Evolutionary conservation across 495 filamentous ascomycete genomes (phyloP).

Genomic region (Aspergillus mulundensis): DNA sequence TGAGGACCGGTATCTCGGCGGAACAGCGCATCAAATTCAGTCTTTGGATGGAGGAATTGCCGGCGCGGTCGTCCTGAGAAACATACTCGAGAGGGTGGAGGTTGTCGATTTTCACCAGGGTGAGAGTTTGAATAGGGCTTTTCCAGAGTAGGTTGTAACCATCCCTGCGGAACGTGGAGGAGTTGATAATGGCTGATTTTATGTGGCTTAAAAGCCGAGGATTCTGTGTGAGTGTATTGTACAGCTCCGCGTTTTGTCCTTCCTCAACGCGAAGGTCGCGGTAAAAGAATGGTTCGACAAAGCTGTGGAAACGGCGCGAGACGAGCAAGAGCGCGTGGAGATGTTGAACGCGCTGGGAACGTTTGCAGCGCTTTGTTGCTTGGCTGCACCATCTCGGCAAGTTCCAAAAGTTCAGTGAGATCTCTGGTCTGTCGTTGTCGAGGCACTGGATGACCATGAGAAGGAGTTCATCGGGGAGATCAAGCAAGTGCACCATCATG

Average conservation of each 20-base stretch:
- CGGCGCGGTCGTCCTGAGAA: too few species aligned
- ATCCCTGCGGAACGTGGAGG: background rate
- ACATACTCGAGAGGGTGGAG: too few species aligned
- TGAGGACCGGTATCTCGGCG: too few species aligned
- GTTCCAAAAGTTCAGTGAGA: background rate
- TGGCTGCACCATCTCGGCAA: background rate
- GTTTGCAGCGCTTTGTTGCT: background rate
- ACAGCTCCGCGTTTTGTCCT: background rate
- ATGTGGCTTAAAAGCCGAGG: background rate
- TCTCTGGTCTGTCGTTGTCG: background rate
- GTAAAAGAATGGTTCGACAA: background rate
- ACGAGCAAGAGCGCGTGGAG: background rate
- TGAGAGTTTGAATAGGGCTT: too few species aligned
- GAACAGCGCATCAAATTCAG: too few species aligned
- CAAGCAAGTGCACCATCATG: background rate
- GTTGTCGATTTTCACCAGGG: background rate
- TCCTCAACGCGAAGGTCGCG: background rate
- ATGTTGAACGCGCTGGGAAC: background rate
- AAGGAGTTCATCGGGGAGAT: background rate
- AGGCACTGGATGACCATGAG: background rate
- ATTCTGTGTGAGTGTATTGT: background rate
- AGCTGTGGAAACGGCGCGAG: background rate
- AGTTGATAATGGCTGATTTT: background rate
- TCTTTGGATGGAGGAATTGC: too few species aligned
- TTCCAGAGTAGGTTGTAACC: background rate